A percentile compares a stretch with the other conserved stretches of the same genome.
These are phyloP conservation scores for Amaranthus tricolor DNA, from an alignment of 179 eudicot genomes.

Conservation along the genomic window DNA sequence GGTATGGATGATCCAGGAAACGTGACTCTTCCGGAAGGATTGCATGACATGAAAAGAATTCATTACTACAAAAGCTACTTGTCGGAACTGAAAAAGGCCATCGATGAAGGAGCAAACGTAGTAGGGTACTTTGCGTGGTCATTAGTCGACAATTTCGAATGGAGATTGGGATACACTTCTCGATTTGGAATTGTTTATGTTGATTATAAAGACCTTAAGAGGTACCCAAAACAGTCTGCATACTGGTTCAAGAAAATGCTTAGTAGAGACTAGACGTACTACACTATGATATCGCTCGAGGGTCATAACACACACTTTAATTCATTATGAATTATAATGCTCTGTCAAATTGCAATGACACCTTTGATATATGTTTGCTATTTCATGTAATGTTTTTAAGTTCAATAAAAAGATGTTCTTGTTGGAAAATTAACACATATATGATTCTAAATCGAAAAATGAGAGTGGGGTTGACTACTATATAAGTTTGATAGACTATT, in stretches of 20 bases:
- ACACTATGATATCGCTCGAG: background rate
- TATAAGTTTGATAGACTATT: too few relatives aligned
- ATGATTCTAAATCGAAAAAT: too few relatives aligned
- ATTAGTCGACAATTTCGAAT: slow-evolving; percentile 78
- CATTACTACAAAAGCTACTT: slow-evolving; percentile 71
- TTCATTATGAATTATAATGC: background rate
- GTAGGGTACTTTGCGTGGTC: slow-evolving; percentile 87
- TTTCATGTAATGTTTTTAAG: background rate
- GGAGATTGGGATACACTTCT: slow-evolving; percentile 79
- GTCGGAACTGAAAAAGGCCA: slow-evolving; percentile 50
- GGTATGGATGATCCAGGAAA: slow-evolving; percentile 94
- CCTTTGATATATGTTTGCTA: background rate
- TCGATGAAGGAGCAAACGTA: slow-evolving; percentile 81
- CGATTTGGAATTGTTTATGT: slow-evolving; percentile 84
- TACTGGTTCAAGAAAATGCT: slow-evolving; percentile 72
- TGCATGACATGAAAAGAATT: slow-evolving; percentile 63
- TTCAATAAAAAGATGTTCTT: slow-evolving; percentile 15
- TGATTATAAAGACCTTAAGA: slow-evolving; percentile 66
- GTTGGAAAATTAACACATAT: too few relatives aligned
- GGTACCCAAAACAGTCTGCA: slow-evolving; percentile 85
- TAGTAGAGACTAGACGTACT: slow-evolving; percentile 17
- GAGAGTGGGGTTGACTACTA: too few relatives aligned
- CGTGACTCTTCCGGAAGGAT: slow-evolving; percentile 47
- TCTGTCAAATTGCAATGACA: background rate
- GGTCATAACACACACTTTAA: background rate